A percentile compares a stretch with the other conserved stretches of the same genome.
phyloP scores from a whole-genome alignment of 495 filamentous ascomycete genomes.

The Aspergillus incahuasiensis region DNA sequence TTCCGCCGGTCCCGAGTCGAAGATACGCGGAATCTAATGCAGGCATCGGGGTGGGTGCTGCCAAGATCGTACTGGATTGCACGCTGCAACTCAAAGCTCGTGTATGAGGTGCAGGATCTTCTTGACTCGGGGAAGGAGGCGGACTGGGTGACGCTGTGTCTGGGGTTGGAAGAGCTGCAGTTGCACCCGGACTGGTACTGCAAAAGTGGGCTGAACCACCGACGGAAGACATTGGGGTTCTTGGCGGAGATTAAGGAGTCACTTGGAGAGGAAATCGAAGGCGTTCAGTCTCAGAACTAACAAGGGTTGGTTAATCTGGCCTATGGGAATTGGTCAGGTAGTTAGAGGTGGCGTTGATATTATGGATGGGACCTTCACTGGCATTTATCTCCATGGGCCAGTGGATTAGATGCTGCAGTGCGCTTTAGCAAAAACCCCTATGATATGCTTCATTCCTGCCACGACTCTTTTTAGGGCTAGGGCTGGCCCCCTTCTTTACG shows the following conservation, averaged over 20 bases:
- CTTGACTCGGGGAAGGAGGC: neutral
- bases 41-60: neutral
- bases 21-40: neutral
- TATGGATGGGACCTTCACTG: too few relatives aligned
- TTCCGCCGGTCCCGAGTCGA: neutral
- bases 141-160: neutral
- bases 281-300: too few relatives aligned
- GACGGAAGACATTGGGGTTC: neutral
- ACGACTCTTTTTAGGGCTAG: too few relatives aligned
- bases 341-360: too few relatives aligned
- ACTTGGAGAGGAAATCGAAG: too few relatives aligned
- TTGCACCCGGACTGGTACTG: neutral
- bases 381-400: too few relatives aligned
- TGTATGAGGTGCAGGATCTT: neutral
- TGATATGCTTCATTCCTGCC: too few relatives aligned
- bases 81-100: neutral
- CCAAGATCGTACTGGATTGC: neutral
- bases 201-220: neutral
- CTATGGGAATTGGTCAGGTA: too few relatives aligned
- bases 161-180: neutral
- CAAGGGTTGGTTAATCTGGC: too few relatives aligned
- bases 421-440: too few relatives aligned
- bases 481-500: too few relatives aligned
- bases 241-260: neutral
- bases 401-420: too few relatives aligned